Evolutionary conservation across 2,329 filamentous ascomycete genomes (phyloP).

Genomic region (Colletotrichum sp.): DNA sequence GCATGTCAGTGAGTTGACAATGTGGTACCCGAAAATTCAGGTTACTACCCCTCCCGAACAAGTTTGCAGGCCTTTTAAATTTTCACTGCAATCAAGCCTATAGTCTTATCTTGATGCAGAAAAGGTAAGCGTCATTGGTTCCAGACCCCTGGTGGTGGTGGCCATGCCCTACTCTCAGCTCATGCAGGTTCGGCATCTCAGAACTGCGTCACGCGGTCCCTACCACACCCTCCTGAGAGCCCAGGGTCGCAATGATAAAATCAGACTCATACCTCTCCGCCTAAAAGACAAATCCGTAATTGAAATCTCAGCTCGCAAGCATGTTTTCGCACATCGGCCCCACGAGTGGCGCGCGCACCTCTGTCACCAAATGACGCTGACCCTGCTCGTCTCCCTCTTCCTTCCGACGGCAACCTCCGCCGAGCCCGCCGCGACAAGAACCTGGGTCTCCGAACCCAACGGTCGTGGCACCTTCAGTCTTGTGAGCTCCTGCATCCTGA

Average conservation of each 20-base stretch:
- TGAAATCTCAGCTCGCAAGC: background rate
- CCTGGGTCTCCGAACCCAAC: conserved; percentile 23
- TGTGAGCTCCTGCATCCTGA: conserved; percentile 34
- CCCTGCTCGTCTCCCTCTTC: background rate
- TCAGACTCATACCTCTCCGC: background rate
- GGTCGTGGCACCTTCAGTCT: conserved; percentile 34
- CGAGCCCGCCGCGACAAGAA: background rate
- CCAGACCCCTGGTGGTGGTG: background rate
- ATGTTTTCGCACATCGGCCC: background rate
- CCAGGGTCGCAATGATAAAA: background rate
- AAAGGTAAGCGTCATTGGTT: background rate
- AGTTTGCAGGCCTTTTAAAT: background rate
- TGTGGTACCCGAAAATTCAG: background rate
- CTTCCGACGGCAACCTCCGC: background rate
- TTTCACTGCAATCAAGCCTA: background rate
- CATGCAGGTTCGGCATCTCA: background rate
- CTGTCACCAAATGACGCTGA: background rate
- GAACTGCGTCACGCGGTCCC: background rate
- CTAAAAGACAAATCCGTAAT: background rate
- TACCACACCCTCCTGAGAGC: background rate
- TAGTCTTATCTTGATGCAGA: background rate
- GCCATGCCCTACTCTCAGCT: conserved; percentile 11
- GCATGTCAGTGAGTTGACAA: background rate
- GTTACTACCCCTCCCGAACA: background rate
- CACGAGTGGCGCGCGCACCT: background rate